Percentiles rank a stretch among this genome's conserved stretches.
phyloP scores from a whole-genome alignment of 192 early-diverging fungal species.

The Glomus cerebriforme region DNA sequence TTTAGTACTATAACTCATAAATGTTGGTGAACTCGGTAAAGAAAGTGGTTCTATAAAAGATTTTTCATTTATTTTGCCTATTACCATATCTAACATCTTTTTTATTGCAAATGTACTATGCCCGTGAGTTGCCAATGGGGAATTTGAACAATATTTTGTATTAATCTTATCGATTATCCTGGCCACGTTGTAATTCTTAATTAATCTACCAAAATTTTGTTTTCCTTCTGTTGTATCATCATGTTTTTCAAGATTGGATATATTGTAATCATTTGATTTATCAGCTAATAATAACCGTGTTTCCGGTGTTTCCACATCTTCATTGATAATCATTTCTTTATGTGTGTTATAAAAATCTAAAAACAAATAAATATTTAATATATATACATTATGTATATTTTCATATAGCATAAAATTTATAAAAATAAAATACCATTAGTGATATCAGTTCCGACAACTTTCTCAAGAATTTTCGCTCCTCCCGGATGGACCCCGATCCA shows the following conservation, averaged over 20 bases:
- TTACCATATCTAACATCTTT: not conserved
- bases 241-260: too few species aligned
- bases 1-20: too few species aligned
- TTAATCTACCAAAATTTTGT: too few species aligned
- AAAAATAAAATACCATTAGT: slow-evolving; percentile 11
- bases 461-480: too few species aligned
- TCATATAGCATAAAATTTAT: not conserved
- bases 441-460: slow-evolving; percentile 26
- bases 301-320: not conserved
- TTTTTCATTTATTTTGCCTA: slow-evolving; percentile 10
- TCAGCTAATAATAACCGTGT: not conserved
- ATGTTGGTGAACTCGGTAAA: too few species aligned
- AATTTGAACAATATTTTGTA: not conserved
- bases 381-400: not conserved
- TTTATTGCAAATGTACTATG: slow-evolving; percentile 9
- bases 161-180: not conserved
- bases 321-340: not conserved
- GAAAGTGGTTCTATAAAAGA: not conserved
- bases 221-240: too few species aligned
- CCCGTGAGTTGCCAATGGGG: not conserved
- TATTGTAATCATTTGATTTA: too few species aligned
- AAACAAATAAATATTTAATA: not conserved
- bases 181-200: too few species aligned
- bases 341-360: slow-evolving; percentile 21
- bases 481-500: slow-evolving; percentile 27